Evolutionary conservation across 1,139 yeast species (phyloP), one percentile per base, ranked within the genome.

Genomic region (Spathaspora jeffriesii): DNA sequence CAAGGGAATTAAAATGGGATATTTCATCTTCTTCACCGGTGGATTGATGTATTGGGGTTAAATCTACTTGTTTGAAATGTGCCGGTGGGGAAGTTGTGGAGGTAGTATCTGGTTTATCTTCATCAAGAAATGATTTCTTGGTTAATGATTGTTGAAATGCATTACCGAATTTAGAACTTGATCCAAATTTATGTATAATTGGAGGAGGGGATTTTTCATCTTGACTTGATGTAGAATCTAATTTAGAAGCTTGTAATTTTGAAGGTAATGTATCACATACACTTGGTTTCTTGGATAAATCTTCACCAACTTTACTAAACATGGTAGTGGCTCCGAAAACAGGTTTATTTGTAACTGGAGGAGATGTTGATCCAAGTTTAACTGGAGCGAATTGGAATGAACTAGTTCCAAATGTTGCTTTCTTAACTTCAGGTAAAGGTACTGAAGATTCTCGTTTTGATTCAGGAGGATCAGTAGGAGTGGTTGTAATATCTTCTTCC

Each of bases 21-120:
- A 73, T 73, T 63, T 95, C 99, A 47, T 82, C 76, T 63, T 93
- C 99, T 65, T 95, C 99, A 2, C 99, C 99, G 0, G 98, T 90
- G 48, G 82, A 81, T 34, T 64, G 67, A 11, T 76, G 77, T 50
- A 82, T 82, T 50, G 81, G 79, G 15, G 67, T 70, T 45, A 81
- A 67, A 46, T 79, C 81, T 2, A 79, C 80, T 53, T 76, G 79
- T 54, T 78, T 72, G 58, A 74, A 78, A 47, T 72, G 70, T 5
- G 67, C 61, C 38, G 43, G 40, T 11, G 45, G 23, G 11, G 28
- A 61, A 64, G 52, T 56, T 5, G 38, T 14, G 20, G 34, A n/a
- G n/a, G n/a, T n/a, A n/a, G n/a, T n/a, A 4, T 25, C 32, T 4
- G 32, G 65, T 54, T 53, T 59, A 52, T 45, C 56, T 63, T 57